These are phyloP conservation scores for Arthroderma sp. DNA, from an alignment of 2,329 filamentous ascomycete genomes.

Conservation along the genomic window DNA sequence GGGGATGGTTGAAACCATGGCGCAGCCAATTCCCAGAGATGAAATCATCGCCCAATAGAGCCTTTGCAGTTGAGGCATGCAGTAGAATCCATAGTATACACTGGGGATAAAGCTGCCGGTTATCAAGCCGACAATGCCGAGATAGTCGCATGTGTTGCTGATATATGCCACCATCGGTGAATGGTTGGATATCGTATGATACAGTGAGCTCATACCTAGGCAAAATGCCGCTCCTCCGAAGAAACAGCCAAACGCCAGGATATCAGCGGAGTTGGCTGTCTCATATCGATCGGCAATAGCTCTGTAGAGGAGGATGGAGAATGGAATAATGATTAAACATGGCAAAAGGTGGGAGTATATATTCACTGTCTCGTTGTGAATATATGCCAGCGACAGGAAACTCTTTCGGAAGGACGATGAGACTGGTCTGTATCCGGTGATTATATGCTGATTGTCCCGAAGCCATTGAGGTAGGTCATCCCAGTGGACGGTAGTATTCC, in stretches of 20 bases:
- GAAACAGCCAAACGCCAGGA: slow-evolving; percentile 65
- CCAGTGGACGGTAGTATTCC: slow-evolving; percentile 33
- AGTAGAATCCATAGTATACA: slow-evolving; percentile 76
- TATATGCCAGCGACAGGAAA: slow-evolving; percentile 44
- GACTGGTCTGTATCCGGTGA: slow-evolving; percentile 50
- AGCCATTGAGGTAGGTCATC: slow-evolving; percentile 41
- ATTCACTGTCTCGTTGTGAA: slow-evolving; percentile 60
- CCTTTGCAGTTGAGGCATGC: slow-evolving; percentile 49
- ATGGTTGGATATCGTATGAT: slow-evolving; percentile 76
- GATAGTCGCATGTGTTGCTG: slow-evolving; percentile 89
- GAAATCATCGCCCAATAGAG: slow-evolving; percentile 70
- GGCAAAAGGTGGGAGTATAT: slow-evolving; percentile 62
- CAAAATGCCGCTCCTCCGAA: slow-evolving; percentile 61
- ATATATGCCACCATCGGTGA: slow-evolving; percentile 62
- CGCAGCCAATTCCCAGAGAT: slow-evolving; percentile 61
- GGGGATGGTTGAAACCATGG: slow-evolving; percentile 63
- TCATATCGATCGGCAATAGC: slow-evolving; percentile 53
- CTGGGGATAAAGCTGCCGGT: slow-evolving; percentile 83
- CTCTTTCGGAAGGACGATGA: slow-evolving; percentile 49
- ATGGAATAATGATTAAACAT: slow-evolving; percentile 43
- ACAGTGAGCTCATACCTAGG: slow-evolving; percentile 70
- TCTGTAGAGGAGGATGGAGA: slow-evolving; percentile 42
- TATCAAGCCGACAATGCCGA: slow-evolving; percentile 84
- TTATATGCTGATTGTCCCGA: slow-evolving; percentile 57
- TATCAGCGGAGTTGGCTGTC: slow-evolving; percentile 47